A percentile compares a stretch with the other conserved stretches of the same genome.
Conservation (phyloP, 257 asterid genomes). For the Osmanthus fragrans region DNA sequence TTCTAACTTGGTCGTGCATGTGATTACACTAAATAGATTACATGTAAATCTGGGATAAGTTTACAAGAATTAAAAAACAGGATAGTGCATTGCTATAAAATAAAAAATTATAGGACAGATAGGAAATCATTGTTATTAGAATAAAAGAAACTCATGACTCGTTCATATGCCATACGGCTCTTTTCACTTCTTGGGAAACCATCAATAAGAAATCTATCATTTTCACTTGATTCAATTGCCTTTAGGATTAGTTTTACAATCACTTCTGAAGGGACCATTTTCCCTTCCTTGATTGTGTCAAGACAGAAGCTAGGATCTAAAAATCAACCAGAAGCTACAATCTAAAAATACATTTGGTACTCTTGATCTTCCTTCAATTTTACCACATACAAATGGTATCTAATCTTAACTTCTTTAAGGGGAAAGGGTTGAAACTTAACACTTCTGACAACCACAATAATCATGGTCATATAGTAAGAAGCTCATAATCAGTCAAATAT, state of each 20-base stretch:
- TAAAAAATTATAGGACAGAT: constrained; percentile 1
- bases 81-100: constrained; percentile 17
- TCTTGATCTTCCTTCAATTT: no score
- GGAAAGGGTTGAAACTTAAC: no score
- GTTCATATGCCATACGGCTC: constrained; percentile 79
- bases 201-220: constrained; percentile 74
- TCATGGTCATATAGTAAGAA: no score
- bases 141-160: constrained; percentile 62
- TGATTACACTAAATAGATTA: neutral
- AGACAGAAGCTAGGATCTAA: no score
- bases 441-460: no score
- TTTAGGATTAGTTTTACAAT: constrained; percentile 70
- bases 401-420: no score
- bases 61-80: constrained; percentile 15
- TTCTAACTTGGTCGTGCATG: neutral
- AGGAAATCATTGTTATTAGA: constrained; percentile 7
- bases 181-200: constrained; percentile 98
- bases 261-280: constrained; percentile 90
- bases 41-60: constrained; percentile 4
- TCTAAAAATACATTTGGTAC: no score
- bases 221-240: constrained; percentile 67
- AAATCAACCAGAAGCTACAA: no score
- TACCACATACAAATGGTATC: no score
- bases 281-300: constrained; percentile 76
- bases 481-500: no score